phyloP scores from a whole-genome alignment of 441 rosid genomes.

The Croton setiger region DNA sequence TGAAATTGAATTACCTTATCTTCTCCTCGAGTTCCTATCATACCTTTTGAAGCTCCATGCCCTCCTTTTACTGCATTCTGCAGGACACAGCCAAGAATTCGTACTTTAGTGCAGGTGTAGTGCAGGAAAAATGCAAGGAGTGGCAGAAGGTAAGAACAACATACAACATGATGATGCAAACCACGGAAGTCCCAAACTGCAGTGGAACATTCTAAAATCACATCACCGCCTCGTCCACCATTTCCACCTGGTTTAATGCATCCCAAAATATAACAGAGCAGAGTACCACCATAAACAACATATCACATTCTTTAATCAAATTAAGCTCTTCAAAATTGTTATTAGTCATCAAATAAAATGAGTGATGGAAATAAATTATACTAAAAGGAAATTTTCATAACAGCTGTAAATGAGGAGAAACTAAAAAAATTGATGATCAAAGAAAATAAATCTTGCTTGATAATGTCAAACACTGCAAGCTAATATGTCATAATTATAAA shows the following conservation, averaged over 20 bases:
- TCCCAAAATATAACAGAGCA: slow-evolving; percentile 18
- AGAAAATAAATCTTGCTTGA: not conserved
- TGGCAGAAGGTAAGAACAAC: slow-evolving; percentile 21
- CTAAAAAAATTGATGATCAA: not conserved
- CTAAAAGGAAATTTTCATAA: not conserved
- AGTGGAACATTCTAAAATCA: slow-evolving; percentile 72
- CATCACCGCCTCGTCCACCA: slow-evolving; percentile 94
- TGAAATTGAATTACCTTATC: slow-evolving; percentile 51
- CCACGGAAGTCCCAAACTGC: slow-evolving; percentile 82
- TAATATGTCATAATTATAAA: not conserved
- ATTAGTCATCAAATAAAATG: not conserved
- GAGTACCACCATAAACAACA: slow-evolving; percentile 5
- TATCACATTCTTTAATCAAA: not conserved
- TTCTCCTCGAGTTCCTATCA: slow-evolving; percentile 73
- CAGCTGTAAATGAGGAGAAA: not conserved
- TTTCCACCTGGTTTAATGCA: slow-evolving; percentile 59
- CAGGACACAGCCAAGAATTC: slow-evolving; percentile 15
- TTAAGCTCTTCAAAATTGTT: not conserved
- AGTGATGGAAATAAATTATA: not conserved
- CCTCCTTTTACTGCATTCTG: slow-evolving; percentile 77
- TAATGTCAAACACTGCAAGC: not conserved
- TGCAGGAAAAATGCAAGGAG: not conserved
- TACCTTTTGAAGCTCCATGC: slow-evolving; percentile 73
- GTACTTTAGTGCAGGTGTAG: not conserved
- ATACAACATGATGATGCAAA: slow-evolving; percentile 72